These are phyloP conservation scores for Leptographium lundbergii DNA, from an alignment of 2,329 filamentous ascomycete species.

Conservation along the genomic window DNA sequence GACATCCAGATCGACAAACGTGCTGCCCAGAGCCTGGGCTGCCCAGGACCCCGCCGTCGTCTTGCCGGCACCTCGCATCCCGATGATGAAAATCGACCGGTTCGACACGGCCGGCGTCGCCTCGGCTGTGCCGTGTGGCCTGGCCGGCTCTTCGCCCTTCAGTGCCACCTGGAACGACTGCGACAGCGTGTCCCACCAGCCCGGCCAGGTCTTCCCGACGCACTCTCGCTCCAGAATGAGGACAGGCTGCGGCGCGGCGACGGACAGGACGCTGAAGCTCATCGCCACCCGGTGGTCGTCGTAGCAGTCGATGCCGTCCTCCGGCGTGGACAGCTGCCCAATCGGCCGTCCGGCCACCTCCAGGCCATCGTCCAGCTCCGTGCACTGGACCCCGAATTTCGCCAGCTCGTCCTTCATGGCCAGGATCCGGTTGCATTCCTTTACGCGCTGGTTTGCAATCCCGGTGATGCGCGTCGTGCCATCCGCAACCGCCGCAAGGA, in stretches of 20 bases:
- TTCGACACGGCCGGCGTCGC: slow-evolving; percentile 17
- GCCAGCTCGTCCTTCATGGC: slow-evolving; percentile 92
- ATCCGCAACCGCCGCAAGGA: slow-evolving; percentile 77
- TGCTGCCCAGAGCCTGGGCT: slow-evolving; percentile 58
- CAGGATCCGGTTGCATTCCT: slow-evolving; percentile 92
- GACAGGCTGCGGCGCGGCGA: slow-evolving; percentile 57
- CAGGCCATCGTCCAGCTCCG: slow-evolving; percentile 91
- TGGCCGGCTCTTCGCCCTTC: slow-evolving; percentile 54
- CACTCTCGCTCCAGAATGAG: slow-evolving; percentile 84
- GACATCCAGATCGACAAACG: slow-evolving; percentile 75
- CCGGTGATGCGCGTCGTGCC: slow-evolving; percentile 79
- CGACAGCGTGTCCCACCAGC: slow-evolving; percentile 89
- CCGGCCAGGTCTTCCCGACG: slow-evolving; percentile 95
- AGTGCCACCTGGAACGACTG: slow-evolving; percentile 65
- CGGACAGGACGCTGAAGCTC: slow-evolving; percentile 86
- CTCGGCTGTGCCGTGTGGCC: not conserved
- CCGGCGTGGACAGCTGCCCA: slow-evolving; percentile 37
- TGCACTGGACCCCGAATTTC: slow-evolving; percentile 81
- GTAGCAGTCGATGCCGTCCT: slow-evolving; percentile 74
- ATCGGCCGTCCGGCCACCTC: slow-evolving; percentile 47
- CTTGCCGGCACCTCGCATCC: slow-evolving; percentile 95
- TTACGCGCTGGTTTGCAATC: slow-evolving; percentile 95
- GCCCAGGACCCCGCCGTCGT: slow-evolving; percentile 87
- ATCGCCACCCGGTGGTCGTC: slow-evolving; percentile 97
- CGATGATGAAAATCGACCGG: slow-evolving; percentile 82